Percentiles rank a stretch among this genome's conserved stretches.
Evolutionary conservation across 805 yeast species (phyloP).

Genomic region (Saccharomycopsis malanga): DNA sequence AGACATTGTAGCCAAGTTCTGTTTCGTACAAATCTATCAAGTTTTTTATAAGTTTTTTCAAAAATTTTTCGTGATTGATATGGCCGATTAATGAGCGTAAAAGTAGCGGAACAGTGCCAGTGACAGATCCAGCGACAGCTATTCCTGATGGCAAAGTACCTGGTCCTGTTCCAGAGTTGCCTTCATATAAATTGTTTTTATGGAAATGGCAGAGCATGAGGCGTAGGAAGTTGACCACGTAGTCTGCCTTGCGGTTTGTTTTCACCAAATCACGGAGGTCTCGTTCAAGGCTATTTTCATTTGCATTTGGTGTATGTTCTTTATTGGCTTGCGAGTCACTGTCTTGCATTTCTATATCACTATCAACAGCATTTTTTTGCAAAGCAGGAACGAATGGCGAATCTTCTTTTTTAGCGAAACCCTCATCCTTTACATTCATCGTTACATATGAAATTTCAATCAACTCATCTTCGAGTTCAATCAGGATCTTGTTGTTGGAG

Average conservation of each 20-base stretch:
- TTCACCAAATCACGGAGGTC: constrained; percentile 25
- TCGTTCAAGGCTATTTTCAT: constrained; percentile 27
- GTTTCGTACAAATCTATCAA: constrained; percentile 9
- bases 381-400: not conserved
- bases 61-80: constrained; percentile 44
- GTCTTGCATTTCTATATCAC: no score
- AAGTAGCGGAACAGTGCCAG: constrained; percentile 28
- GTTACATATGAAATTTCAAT: constrained; percentile 65
- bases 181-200: constrained; percentile 33
- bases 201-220: constrained; percentile 57
- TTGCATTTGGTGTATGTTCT: constrained; percentile 27
- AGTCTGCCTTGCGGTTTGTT: constrained; percentile 42
- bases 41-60: constrained; percentile 24
- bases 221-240: constrained; percentile 46
- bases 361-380: constrained; percentile 27
- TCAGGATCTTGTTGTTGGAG: constrained; percentile 52
- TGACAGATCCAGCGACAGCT: not conserved
- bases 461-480: constrained; percentile 58
- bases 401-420: not conserved
- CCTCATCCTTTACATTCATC: constrained; percentile 14
- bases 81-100: constrained; percentile 54
- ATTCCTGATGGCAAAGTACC: constrained; percentile 22
- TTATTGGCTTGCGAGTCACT: not conserved
- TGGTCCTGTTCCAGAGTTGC: constrained; percentile 26
- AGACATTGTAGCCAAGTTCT: not conserved